These are phyloP conservation scores for Daldinia concentrica DNA, from an alignment of 495 filamentous ascomycete species.

Conservation along the genomic window DNA sequence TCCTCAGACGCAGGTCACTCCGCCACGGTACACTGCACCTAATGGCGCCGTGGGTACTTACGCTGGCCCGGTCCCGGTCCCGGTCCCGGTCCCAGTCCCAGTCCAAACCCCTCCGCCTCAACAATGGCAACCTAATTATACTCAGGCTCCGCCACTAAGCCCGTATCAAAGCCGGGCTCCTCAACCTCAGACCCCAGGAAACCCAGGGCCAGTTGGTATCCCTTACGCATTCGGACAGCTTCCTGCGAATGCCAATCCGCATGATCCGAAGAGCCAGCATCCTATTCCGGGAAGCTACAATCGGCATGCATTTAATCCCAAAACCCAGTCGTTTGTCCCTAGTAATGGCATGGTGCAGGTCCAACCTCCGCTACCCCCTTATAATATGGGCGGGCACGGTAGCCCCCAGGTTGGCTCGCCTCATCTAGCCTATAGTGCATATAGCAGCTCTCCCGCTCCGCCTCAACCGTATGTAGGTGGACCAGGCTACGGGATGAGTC, in stretches of 20 bases:
- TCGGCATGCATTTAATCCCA: slow-evolving; percentile 88
- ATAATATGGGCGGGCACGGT: slow-evolving; percentile 49
- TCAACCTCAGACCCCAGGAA: slow-evolving; percentile 49
- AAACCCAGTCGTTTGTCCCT: slow-evolving; percentile 89
- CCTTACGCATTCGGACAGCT: slow-evolving; percentile 82
- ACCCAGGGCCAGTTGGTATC: slow-evolving; percentile 51
- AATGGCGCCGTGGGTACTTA: slow-evolving; percentile 52
- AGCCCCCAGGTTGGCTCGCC: slow-evolving; percentile 58
- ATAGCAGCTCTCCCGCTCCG: slow-evolving; percentile 51
- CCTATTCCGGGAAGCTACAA: slow-evolving; percentile 84
- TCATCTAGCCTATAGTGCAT: slow-evolving; percentile 54
- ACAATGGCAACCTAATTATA: slow-evolving; percentile 50
- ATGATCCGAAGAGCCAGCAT: slow-evolving; percentile 73
- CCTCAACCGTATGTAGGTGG: slow-evolving; percentile 50
- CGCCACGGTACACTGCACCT: slow-evolving; percentile 47
- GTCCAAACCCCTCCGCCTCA: slow-evolving; percentile 51
- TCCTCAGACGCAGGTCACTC: slow-evolving; percentile 44
- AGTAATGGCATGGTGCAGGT: slow-evolving; percentile 58
- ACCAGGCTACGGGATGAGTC: slow-evolving; percentile 61
- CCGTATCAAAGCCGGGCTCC: slow-evolving; percentile 40
- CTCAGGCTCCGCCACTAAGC: slow-evolving; percentile 43
- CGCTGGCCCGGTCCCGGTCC: slow-evolving; percentile 49
- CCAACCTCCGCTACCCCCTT: slow-evolving; percentile 49
- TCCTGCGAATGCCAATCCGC: slow-evolving; percentile 71
- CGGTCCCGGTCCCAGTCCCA: too few species aligned